Base-by-base conservation (phyloP, 495 filamentous ascomycete species). In the Aspergillus hancockii region DNA sequence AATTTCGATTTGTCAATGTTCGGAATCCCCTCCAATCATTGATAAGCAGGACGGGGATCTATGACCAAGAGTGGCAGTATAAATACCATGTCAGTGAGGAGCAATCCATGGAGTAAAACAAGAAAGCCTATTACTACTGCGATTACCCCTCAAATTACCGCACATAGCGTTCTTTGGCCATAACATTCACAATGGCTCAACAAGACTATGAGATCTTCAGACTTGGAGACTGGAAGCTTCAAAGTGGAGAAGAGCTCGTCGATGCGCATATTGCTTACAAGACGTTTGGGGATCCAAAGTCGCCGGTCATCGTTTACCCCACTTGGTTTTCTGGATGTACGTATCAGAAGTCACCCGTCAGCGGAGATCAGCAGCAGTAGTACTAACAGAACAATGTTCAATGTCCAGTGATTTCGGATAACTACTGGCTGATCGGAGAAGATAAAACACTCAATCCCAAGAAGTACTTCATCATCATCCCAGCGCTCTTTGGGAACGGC, bases 401-500 rank as follows among this genome's bases (percentile, higher is more conserved):
- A 28, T n/a, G n/a, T 56, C 18, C 30, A 84, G 80, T 63, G 1
- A 83, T 89, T 56, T 78, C 77, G 5, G 83, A 88, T 64, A 89
- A 89, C 62, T 68, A 84, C 55, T 89, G 86, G 86, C 72, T 90
- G 6, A 80, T 88, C 23, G 85, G 86, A 49, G 77, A 84, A 54
- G 78, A 85, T 52, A 85, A 83, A 58, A 75, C 82, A 0, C 76
- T 90, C 38, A 80, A 81, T 58, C 85, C 87, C 0, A 71, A 76
- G 18, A 79, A 84, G 57, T 89, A 86, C 70, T 90, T 84, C 68
- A 89, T 90, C 58, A 82, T 91, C 59, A 75, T 91, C 55, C 75
- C 86, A 9, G 88, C 87, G 1, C 75, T 90, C 5, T 89, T 91
- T 57, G 88, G 88, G 6, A 90, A 90, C 62, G 85, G 87, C 31